These are phyloP conservation scores for Sungouiella blattae DNA, from an alignment of 805 yeast genomes.

Conservation along the genomic window DNA sequence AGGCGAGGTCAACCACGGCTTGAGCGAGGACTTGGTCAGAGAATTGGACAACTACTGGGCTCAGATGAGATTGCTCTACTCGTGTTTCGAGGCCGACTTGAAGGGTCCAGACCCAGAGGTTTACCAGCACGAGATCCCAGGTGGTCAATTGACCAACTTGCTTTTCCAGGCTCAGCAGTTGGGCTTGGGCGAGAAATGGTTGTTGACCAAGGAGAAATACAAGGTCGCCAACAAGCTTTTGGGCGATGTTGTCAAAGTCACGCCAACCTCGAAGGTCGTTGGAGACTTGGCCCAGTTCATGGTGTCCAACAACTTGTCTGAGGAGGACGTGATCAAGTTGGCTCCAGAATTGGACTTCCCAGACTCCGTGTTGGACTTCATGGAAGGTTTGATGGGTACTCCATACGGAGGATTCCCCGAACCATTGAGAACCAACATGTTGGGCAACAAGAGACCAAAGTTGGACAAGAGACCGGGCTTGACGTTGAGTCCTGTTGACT, in stretches of 20 bases:
- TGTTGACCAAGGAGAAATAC: conserved; percentile 91
- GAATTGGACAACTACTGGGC: conserved; percentile 97
- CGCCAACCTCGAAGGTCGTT: conserved; percentile 99
- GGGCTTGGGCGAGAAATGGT: conserved; percentile 96
- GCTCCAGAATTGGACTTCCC: conserved; percentile 97
- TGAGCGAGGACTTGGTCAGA: conserved; percentile 64
- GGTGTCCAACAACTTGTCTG: conserved; percentile 89
- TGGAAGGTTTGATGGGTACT: conserved; percentile 98
- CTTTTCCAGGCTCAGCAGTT: conserved; percentile 99
- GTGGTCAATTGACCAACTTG: conserved; percentile 97
- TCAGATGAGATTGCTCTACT: conserved; percentile 93
- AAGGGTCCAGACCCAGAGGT: conserved; percentile 99
- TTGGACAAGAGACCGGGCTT: conserved; percentile 90
- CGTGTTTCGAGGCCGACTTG: conserved; percentile 96
- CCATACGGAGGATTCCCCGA: conserved; percentile 99
- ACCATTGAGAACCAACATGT: conserved; percentile 88
- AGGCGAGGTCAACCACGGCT: conserved; percentile 75
- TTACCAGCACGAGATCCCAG: conserved; percentile 97
- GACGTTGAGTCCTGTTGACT: conserved; percentile 79
- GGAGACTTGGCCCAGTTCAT: conserved; percentile 99
- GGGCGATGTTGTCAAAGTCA: conserved; percentile 97
- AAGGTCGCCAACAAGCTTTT: conserved; percentile 84
- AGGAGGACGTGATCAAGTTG: conserved; percentile 81
- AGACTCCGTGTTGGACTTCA: conserved; percentile 95
- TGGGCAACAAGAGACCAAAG: conserved; percentile 89